Evolutionary conservation across 202 grass and related monocot species (phyloP), one percentile per base, ranked within the genome.

Genomic region (Dendrocalamus latiflorus): DNA sequence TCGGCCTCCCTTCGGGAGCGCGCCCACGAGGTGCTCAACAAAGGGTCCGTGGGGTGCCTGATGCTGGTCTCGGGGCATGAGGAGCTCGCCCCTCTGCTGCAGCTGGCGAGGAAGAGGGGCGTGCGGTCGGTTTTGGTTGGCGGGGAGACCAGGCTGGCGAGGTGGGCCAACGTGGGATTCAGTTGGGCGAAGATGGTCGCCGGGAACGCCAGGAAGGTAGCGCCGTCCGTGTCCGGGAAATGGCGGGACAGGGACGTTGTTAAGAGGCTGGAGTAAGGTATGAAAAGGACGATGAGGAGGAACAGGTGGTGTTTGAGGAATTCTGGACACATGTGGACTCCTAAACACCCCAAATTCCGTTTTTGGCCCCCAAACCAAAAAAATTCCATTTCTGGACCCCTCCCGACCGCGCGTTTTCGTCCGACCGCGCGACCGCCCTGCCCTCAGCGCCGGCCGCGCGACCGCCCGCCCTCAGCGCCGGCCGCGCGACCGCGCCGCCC

Each of bases 101-200:
- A 69, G 12, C 70, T 86, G 28, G 89, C 87, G 10, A 83, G 38
- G 69, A 81, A 82, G 79, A 87, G 83, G 66, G 68, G 87, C 45
- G 62, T 94, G 37, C 69, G 83, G 45, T 90, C 82, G 17, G 87
- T 94, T 57, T 85, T 94, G 8, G 82, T 91, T 9, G 82, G 87
- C 30, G 79, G 81, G 36, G 87, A 94, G 74, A 70, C 67, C 0
- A 78, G 69, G 51, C 69, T 91, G 21, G 88, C 67, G 65, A 87
- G 89, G 82, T 70, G 9, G 81, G 85, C 89, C 1, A 87, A 94
- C 63, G 81, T 78, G 10, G 57, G 78, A 21, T 91, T 91, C 58
- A 83, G 43, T 44, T 91, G 92, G 89, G 17, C 51, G 4, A 62
- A 91, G 36, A 74, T 91, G 45, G 22, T 88, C 43, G 44, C 51